These are phyloP conservation scores for Gossypium herbaceum DNA, from an alignment of 345 rosid species.

Conservation along the genomic window DNA sequence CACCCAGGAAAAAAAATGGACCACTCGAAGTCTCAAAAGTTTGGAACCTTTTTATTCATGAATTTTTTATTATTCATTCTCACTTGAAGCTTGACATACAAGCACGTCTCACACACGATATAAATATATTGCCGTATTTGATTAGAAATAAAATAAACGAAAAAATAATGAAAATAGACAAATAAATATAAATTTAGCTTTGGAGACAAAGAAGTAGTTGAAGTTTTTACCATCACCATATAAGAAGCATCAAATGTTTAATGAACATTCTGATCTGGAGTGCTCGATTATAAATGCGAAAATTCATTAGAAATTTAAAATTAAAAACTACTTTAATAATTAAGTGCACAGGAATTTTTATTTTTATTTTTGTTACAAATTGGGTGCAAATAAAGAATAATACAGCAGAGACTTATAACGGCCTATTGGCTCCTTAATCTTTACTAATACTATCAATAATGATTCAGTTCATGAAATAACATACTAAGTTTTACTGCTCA, in stretches of 20 bases:
- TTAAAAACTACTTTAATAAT: too few relatives aligned
- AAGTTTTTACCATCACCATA: not conserved
- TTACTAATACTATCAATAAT: too few relatives aligned
- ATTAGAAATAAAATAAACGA: too few relatives aligned
- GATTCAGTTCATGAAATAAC: too few relatives aligned
- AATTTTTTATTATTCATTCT: not conserved
- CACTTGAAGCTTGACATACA: not conserved
- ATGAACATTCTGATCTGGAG: not conserved
- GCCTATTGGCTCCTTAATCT: too few relatives aligned
- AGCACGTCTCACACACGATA: too few relatives aligned
- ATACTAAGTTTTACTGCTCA: not conserved
- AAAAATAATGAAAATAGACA: not conserved
- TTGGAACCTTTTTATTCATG: not conserved
- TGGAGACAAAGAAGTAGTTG: not conserved
- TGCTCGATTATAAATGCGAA: not conserved
- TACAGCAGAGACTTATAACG: too few relatives aligned
- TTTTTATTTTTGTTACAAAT: too few relatives aligned
- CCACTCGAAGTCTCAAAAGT: not conserved
- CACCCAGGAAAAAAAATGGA: not conserved
- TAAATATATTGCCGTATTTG: too few relatives aligned
- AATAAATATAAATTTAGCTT: not conserved
- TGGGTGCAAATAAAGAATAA: too few relatives aligned
- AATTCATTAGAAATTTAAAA: too few relatives aligned
- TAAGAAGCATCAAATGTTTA: not conserved
- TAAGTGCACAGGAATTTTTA: too few relatives aligned